Base-by-base conservation (phyloP, 805 yeast species). In the Metschnikowia lachancei region DNA sequence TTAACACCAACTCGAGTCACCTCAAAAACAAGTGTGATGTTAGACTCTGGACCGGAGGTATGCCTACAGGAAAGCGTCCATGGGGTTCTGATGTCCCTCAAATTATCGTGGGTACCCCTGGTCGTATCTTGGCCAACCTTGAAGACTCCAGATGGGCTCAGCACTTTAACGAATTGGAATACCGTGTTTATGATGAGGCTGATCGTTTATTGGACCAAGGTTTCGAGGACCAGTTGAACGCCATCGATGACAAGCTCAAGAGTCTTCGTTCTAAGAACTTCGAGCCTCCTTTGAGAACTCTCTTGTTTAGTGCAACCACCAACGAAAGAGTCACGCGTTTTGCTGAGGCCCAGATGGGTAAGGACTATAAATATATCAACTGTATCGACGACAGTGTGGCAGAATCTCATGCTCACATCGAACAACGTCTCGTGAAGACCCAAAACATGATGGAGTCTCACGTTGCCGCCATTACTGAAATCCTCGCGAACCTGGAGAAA, bases 291-390 rank as follows among this genome's bases (percentile, higher is more conserved):
- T 74, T 82, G 54, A 87, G 85, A 57, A 81, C 90, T 22, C 71
- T 88, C 55, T 72, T 91, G 57, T 91, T 87, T 62, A 87, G 96
- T 56, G 98, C 98, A 17, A 91, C 98, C 22, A 79, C 89, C 54
- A 89, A 85, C 60, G 70, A 77, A 29, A 75, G 76, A 36, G 94
- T 90, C 35, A 75, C 78, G 45, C 59, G 66, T 8, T 79, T 91
- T 64, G 94, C 97, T 16, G 70, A 70, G 45, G 62, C 66, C 20
- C 74, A 81, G 49, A 73, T 83, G 64, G 82, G 82, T 41, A 43
- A 52, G 14, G 69, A 76, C 45, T 83, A 77, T 63, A 69, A 74
- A 40, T 84, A 72, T 58, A 74, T 89, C 46, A 89, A 91, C 65
- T 85, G 95, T 42, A 85, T 87, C 39, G 82, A 81, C 50, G 76